phyloP scores from a whole-genome alignment of 2,329 filamentous ascomycete species.

The Rhynchosporium agropyri region DNA sequence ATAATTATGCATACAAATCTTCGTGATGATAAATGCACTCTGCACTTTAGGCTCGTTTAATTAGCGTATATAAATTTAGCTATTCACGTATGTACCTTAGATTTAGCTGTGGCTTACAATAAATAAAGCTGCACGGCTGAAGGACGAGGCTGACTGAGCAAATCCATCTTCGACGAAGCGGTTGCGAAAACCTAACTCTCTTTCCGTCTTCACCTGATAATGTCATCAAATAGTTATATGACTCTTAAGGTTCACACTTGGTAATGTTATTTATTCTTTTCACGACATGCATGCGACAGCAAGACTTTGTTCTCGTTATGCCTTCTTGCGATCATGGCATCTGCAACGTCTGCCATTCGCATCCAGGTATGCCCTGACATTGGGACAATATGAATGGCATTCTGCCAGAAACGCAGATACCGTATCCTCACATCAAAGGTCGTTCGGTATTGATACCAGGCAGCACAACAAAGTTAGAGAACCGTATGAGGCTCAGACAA shows the following conservation, averaged over 20 bases:
- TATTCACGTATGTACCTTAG: too few relatives aligned
- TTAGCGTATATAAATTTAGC: too few relatives aligned
- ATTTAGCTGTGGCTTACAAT: background rate
- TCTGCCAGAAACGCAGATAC: background rate
- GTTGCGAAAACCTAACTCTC: too few relatives aligned
- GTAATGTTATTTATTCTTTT: too few relatives aligned
- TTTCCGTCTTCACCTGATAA: too few relatives aligned
- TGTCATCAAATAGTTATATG: too few relatives aligned
- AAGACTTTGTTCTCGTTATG: constrained; percentile 12
- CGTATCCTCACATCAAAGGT: background rate
- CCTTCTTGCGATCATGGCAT: background rate
- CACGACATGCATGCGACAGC: constrained; percentile 21
- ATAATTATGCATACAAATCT: too few relatives aligned
- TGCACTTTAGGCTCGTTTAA: too few relatives aligned
- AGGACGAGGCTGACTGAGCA: too few relatives aligned
- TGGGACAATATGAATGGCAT: background rate
- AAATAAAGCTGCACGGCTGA: background rate
- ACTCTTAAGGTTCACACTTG: too few relatives aligned
- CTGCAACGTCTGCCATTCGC: background rate
- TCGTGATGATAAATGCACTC: too few relatives aligned
- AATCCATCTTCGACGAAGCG: too few relatives aligned
- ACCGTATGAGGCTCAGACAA: constrained; percentile 54
- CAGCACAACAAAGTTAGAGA: background rate
- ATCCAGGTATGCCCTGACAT: background rate
- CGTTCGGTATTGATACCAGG: background rate